Percentiles rank a stretch among this genome's conserved stretches.
phyloP scores from a whole-genome alignment of 768 basidiomycete species.

The Amanita subjunquillea region DNA sequence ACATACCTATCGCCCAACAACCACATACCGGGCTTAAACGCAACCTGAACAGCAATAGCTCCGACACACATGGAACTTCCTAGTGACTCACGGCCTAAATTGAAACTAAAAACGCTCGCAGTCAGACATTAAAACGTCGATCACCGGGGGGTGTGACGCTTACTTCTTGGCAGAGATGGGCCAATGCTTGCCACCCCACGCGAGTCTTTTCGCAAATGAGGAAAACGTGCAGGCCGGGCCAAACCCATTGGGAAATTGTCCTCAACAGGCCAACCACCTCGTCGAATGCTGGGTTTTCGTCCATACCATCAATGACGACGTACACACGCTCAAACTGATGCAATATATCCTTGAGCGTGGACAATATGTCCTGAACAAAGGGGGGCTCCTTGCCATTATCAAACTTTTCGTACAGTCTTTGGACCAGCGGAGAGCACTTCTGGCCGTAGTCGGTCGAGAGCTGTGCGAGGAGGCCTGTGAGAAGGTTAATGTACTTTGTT shows the following conservation, averaged over 20 bases:
- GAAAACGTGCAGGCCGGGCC: neutral
- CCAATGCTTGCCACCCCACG: slow-evolving; percentile 1
- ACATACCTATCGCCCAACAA: slow-evolving; percentile 2
- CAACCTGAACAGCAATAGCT: neutral
- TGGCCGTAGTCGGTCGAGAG: neutral
- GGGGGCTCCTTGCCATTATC: neutral
- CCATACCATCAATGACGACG: neutral
- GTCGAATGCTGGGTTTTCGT: neutral
- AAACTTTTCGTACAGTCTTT: neutral
- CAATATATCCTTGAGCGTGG: neutral
- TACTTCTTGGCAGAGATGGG: neutral
- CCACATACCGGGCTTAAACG: neutral
- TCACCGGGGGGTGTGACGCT: neutral
- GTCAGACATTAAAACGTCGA: no score
- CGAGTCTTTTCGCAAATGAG: neutral
- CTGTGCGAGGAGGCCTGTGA: neutral
- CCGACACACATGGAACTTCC: slow-evolving; percentile 2
- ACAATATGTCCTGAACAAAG: neutral
- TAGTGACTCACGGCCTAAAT: neutral
- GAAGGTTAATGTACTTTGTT: neutral
- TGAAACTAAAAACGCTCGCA: neutral
- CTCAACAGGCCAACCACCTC: neutral
- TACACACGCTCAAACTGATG: neutral
- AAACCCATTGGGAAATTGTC: neutral
- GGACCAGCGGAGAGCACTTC: neutral